Base-by-base conservation (phyloP, 1,284 basidiomycete genomes). In the Cryptococcus neoformans region DNA sequence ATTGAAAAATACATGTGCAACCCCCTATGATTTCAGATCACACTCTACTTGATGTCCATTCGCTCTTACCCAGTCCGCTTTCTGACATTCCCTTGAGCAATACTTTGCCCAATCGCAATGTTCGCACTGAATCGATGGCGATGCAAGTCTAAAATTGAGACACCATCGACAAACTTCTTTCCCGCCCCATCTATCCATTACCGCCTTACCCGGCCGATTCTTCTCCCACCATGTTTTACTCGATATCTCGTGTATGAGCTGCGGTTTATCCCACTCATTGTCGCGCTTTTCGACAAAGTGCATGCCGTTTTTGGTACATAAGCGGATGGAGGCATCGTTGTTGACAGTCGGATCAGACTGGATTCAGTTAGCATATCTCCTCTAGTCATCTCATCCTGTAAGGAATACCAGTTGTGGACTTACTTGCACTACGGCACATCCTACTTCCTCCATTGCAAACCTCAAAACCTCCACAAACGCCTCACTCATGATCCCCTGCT, bases 361-460 rank as follows among this genome's bases (percentile, higher is more conserved):
- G n/a, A 44, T 16, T 16, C 21, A 44, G 10, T 44, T 17, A 21
- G 7, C 16, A 44, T 53, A 28, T 28, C 28, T 28, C 28, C 2
- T 28, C 28, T 28, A 3, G 28, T 42, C 11, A 6, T n/a, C 16
- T 38, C 36, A 4, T 21, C 16, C n/a, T 41, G 2, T 17, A 11
- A 37, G n/a, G 34, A 14, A 8, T 9, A 14, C 40, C n/a, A n/a
- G n/a, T n/a, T 36, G n/a, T 16, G n/a, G n/a, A 9, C 17, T 55
- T 42, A 70, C 70, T 6, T 54, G 54, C 9, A 76, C 63, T 4
- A 49, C 36, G 8, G 37, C 34, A 49, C 68, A 73, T 7, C 71
- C 72, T 16, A 74, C 61, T 53, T 75, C 73, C 52, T 76, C 73
- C 35, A 76, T 66, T 5, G 72, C 73, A 49, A 75, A 76, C 37